phyloP scores from a whole-genome alignment of 768 basidiomycete species.

The Steccherinum ochraceum region DNA sequence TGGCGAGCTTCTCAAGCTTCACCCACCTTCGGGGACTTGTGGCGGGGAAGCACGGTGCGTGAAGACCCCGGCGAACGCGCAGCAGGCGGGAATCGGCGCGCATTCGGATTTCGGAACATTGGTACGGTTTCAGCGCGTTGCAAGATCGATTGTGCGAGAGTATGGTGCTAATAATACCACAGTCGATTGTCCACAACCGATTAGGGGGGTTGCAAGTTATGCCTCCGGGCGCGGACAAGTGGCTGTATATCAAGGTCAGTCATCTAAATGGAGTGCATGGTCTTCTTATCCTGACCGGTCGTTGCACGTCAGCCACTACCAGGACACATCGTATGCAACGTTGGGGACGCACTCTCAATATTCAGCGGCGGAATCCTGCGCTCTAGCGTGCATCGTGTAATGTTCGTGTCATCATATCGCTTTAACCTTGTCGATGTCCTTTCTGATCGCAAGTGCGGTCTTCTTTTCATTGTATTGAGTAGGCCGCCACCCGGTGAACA shows the following conservation, averaged over 20 bases:
- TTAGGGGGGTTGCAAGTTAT: constrained; percentile 40
- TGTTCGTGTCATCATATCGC: constrained; percentile 21
- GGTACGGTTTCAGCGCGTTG: constrained; percentile 39
- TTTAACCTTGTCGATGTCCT: background rate
- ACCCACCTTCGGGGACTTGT: constrained; percentile 40
- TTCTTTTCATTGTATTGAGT: background rate
- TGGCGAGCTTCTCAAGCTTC: constrained; percentile 38
- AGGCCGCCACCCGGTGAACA: constrained; percentile 36
- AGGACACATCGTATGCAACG: constrained; percentile 39
- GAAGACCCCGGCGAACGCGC: constrained; percentile 33
- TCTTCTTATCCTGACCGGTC: background rate
- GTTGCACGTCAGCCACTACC: constrained; percentile 31
- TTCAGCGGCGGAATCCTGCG: constrained; percentile 41
- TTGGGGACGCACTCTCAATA: constrained; percentile 38
- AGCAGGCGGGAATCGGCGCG: constrained; percentile 40
- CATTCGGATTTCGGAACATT: constrained; percentile 77
- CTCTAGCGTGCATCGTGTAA: constrained; percentile 37
- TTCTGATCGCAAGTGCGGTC: too few relatives aligned
- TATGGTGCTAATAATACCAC: too few relatives aligned
- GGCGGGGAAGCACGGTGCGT: constrained; percentile 55
- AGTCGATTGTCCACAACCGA: constrained; percentile 37
- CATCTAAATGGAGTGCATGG: background rate
- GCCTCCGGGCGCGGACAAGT: constrained; percentile 29
- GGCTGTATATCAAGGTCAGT: constrained; percentile 37
- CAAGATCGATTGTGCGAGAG: constrained; percentile 5